Percentiles rank a stretch among this genome's conserved stretches.
Evolutionary conservation across 148 eudicot species (phyloP).

Genomic region (Polygonum maritimum): DNA sequence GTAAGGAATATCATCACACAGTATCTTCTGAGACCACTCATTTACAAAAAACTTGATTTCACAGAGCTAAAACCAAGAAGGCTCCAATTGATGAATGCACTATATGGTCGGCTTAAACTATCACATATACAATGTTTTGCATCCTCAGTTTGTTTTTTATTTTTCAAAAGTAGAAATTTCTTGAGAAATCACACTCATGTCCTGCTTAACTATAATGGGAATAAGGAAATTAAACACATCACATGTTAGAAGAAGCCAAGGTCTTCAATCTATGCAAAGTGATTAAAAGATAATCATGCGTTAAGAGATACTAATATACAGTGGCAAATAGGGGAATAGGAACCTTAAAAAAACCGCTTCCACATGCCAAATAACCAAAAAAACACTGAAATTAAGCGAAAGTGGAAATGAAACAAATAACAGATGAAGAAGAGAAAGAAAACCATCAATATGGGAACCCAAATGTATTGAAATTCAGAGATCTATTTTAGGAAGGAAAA

Average conservation of each 20-base stretch:
- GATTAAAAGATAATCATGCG: neutral
- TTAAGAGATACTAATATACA: neutral
- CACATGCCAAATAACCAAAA: neutral
- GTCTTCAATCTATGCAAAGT: too few species aligned
- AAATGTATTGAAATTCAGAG: neutral
- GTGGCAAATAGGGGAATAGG: neutral
- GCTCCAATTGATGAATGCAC: neutral
- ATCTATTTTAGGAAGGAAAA: neutral
- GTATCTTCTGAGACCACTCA: neutral
- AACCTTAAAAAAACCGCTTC: neutral
- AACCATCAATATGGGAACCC: neutral
- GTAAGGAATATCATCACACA: neutral
- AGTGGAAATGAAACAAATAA: neutral
- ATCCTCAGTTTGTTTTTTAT: neutral
- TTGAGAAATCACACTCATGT: neutral
- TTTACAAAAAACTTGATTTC: neutral
- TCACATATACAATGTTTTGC: neutral
- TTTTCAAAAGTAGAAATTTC: neutral
- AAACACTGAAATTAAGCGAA: neutral
- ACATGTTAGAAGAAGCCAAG: neutral
- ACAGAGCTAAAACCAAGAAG: neutral
- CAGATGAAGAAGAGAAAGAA: neutral
- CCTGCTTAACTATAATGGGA: neutral
- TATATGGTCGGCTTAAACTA: neutral
- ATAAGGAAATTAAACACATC: neutral